Base-by-base conservation (phyloP, 2,329 filamentous ascomycete species). In the Ophiostoma montium region DNA sequence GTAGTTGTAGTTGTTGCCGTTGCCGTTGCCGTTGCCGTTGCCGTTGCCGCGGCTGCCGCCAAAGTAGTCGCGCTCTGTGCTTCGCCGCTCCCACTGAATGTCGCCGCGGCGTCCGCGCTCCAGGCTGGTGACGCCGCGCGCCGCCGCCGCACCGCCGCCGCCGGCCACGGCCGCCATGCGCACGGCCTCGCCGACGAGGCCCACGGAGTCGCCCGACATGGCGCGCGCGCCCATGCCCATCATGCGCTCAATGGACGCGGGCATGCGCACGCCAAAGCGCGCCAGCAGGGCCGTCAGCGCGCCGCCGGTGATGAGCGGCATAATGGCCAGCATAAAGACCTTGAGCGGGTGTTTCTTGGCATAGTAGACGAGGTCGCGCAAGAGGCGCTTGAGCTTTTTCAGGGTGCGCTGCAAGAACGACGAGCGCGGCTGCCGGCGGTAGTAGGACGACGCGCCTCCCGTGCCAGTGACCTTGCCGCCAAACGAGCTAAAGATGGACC, bases 251-350 rank as follows among this genome's bases (percentile, higher is more conserved):
- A 88, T 61, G 12, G 70, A 65, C 5, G 71, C 70, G 1, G 89
- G 89, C 55, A 95, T 65, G 54, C 82, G 74, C 53, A 96, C 70
- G 19, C 89, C 89, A 63, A 95, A 84, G 61, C 81, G 79, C 35
- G 78, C 76, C 42, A 95, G 74, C 41, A 95, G 70, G 43, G 83
- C 85, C 9, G 81, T 81, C 56, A 95, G 67, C 27, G 86, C 83
- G 31, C 90, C 90, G 47, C 86, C 86, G 1, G 83, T 88, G 59
- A 95, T 70, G 51, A 96, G 73, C 10, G 90, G 90, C 75, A 95
- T 79, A 59, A 95, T 75, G 54, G 95, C 82, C 54, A 88, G 76
- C 70, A 86, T 72, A 69, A 95, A 85, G 44, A 94, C 85, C 67
- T 94, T 94, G 61, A 87, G 68, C 0, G 89, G 90, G 67, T 95